Evolutionary conservation across 1,139 yeast species (phyloP), one percentile per base, ranked within the genome.

Genomic region (Spencermartinsiella ligniputridi): DNA sequence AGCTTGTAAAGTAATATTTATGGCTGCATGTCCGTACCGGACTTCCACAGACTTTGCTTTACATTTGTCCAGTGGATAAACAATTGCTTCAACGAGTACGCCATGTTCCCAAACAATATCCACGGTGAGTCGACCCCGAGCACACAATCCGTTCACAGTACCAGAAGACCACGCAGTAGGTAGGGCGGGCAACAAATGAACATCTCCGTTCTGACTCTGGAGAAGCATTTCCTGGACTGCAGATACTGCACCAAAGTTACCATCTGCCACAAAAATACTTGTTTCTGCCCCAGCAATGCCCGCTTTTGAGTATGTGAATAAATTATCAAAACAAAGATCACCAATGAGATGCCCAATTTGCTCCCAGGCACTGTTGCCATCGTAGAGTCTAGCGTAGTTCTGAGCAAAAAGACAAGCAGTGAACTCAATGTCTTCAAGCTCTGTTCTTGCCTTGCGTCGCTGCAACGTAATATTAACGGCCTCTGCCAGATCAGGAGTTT

Each of bases 211-310:
- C 8, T 45, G 46, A 36, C 44, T 37, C 40, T 41, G 48, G 11
- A 44, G 44, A 2, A 47, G 38, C 40, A 44, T 42, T 34, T 45
- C 48, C 16, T 27, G 37, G 13, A 47, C 20, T 3, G 32, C 46
- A 15, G 41, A 44, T 8, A 39, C 38, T 22, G 46, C 51, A 20
- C 50, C 49, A n/a, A 27, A 17, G 36, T 46, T 40, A 16, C 50
- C 50, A 29, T 42, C 53, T 30, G 40, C 24, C 37, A 34, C 45
- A 46, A 46, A 44, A 16, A 52, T 39, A 40, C 36, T 27, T 6
- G 42, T 20, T 13, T 39, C 40, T 15, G 48, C 48, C 5, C 38
- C 36, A 11, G 42, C 48, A 18, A 46, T 30, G 11, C 48, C 48
- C 3, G 48, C 35, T 16, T 37, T 41, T 8, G 48, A 45, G 25